Base-by-base conservation (phyloP, 2,329 filamentous ascomycete species). In the Fulvia fulva region DNA sequence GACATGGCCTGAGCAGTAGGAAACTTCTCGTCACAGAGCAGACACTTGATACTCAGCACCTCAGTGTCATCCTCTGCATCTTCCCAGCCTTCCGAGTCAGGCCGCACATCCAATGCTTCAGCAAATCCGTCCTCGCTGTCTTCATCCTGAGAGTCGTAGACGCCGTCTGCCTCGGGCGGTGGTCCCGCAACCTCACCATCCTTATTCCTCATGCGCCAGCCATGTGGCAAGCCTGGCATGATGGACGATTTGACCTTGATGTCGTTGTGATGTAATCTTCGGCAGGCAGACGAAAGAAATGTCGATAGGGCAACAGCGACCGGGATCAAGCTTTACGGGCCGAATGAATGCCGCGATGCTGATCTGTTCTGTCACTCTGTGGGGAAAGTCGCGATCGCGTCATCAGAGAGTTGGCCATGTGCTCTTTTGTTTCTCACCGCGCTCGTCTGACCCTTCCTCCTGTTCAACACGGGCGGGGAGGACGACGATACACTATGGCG, bases 71-170 rank as follows among this genome's bases (percentile, higher is more conserved):
- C 71, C 59, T 77, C 74, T 14, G 73, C 69, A 64, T 79, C 77
- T 62, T 78, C 74, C 76, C 77, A 79, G 43, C 75, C 76, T 25
- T 74, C 73, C 26, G 70, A 72, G 45, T 74, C 72, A 19, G 70
- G 69, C 22, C 66, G 62, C 44, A 71, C 59, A 46, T 69, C 64
- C 47, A 69, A 55, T 45, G 63, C 63, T 41, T 63, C 61, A 9
- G 64, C 55, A 34, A 43, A 56, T 32, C 53, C 50, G 19, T 52
- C 53, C 16, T 59, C 57, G n/a, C 54, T 57, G n/a, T 64, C 60
- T 14, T 64, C 62, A 12, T 57, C 58, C 14, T 61, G 65, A 41
- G 61, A 65, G 37, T 63, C 57, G 50, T 57, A 59, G 26, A 51
- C 56, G 41, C 62, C 60, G 30, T 67, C 62, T 53, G 61, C 59